phyloP scores from a whole-genome alignment of 345 rosid genomes.

The Lepidium africanum region DNA sequence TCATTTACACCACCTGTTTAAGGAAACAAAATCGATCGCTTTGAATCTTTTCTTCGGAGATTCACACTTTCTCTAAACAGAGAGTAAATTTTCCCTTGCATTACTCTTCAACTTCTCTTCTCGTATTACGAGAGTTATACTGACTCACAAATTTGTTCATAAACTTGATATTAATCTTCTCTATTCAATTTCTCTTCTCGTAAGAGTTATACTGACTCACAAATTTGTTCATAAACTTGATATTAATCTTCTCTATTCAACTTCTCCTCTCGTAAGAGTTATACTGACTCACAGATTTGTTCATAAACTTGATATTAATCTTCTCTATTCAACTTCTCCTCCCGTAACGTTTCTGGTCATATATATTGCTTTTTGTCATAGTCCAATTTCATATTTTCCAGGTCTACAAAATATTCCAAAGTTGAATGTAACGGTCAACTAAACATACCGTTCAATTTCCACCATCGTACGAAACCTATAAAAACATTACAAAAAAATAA shows the following conservation, averaged over 20 bases:
- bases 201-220: not conserved
- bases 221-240: not conserved
- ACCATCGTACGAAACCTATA: slow-evolving; percentile 1
- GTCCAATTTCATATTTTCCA: not conserved
- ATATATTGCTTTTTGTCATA: not conserved
- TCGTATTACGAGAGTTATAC: no score
- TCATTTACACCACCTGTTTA: not conserved
- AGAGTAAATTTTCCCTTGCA: no score
- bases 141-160: no score
- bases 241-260: not conserved
- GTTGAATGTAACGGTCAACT: not conserved
- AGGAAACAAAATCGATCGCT: not conserved
- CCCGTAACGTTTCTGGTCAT: not conserved
- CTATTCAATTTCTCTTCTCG: no score
- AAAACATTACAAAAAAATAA: not conserved
- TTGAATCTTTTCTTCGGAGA: not conserved
- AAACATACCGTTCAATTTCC: not conserved
- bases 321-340: not conserved
- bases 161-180: no score
- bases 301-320: not conserved
- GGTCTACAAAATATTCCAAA: slow-evolving; percentile 2
- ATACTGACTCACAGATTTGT: not conserved
- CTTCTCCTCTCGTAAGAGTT: not conserved
- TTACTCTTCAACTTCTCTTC: no score
- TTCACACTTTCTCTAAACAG: no score